Evolutionary conservation across 2,329 filamentous ascomycete genomes (phyloP).

Genomic region (Fusarium brevicatenulatum): DNA sequence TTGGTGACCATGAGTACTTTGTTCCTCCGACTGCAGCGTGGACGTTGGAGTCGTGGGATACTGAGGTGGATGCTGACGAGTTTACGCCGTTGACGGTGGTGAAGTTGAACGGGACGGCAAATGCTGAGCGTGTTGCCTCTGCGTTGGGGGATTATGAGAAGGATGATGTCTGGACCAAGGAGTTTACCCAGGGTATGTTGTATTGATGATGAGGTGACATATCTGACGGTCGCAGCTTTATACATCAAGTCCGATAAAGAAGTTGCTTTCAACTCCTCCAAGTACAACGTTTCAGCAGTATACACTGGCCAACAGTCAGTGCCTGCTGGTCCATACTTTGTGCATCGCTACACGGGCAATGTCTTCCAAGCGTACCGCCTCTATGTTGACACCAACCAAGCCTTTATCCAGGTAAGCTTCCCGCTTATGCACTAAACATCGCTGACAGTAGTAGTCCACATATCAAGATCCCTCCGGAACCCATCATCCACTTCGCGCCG

Average conservation of each 20-base stretch:
- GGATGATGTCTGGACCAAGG: slow-evolving; percentile 18
- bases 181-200: background rate
- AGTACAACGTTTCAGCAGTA: background rate
- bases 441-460: slow-evolving; percentile 3
- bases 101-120: background rate
- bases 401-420: slow-evolving; percentile 10
- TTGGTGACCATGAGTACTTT: slow-evolving; percentile 20
- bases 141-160: background rate
- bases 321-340: slow-evolving; percentile 13
- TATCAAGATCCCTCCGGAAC: slow-evolving; percentile 19
- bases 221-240: background rate
- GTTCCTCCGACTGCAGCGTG: slow-evolving; percentile 7
- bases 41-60: slow-evolving; percentile 12
- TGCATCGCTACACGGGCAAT: background rate
- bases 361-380: slow-evolving; percentile 12
- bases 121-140: background rate
- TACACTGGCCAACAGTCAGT: background rate
- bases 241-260: background rate
- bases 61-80: background rate
- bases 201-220: too few relatives aligned
- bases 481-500: slow-evolving; percentile 21
- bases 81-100: slow-evolving; percentile 21
- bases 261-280: background rate
- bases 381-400: slow-evolving; percentile 10
- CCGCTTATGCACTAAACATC: background rate